Base-by-base conservation (phyloP, 2,329 filamentous ascomycete species). In the Aspergillus aculeatus region DNA sequence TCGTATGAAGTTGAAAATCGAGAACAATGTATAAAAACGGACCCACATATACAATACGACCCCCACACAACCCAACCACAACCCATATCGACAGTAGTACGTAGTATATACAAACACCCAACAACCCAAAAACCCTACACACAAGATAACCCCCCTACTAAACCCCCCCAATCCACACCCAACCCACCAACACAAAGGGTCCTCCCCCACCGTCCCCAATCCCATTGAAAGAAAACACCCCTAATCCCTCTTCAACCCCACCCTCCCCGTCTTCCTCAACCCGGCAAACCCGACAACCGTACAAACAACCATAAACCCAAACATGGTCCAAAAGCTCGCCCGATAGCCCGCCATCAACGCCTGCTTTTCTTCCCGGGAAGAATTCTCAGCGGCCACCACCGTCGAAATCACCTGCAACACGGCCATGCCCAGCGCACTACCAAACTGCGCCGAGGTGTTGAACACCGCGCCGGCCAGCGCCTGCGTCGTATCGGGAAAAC, bases 391-490 rank as follows among this genome's bases (percentile, higher is more conserved):
- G 16, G 50, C 21, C 9, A 83, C 78, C 3, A 68, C 58, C 1
- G 65, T 65, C 1, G 73, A 71, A 32, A 86, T 80, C 0, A 82
- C 78, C 10, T 81, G 80, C 57, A 81, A 80, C 2, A 83, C 69
- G 7, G 82, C 82, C 3, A 86, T 67, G 0, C 83, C 83, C 1
- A 86, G 74, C 0, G 80, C 78, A 19, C 78, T 80, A 0, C 85
- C 85, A 57, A 87, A 81, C 62, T 87, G 84, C 0, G 79, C 73
- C 0, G 82, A 75, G 0, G 84, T 86, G 61, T 85, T 86, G 69
- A 87, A 88, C 0, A 88, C 84, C 0, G 83, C 84, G 0, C 85
- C 86, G 0, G 84, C 85, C 0, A 88, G 73, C 0, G 82, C 83
- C 59, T 88, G 85, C 1, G 79, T 85, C 9, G 83, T 35, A 11